Base-by-base conservation (phyloP, 345 rosid species). In the Nasturtium officinale region DNA sequence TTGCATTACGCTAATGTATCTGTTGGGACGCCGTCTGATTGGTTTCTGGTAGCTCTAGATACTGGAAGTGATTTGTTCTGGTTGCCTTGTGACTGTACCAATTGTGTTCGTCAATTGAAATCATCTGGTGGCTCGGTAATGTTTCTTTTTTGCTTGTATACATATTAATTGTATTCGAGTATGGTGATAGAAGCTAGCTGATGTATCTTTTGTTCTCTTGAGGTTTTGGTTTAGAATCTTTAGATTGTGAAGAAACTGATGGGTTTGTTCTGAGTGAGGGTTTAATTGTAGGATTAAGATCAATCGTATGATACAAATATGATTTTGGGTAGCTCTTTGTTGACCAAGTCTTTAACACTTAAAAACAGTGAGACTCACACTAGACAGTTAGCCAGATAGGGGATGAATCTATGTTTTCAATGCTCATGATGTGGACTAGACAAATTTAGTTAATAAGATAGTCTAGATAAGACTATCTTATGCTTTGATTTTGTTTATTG, bases 1-100 rank as follows among this genome's bases (percentile, higher is more conserved):
- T 87, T 95, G 71, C 85, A 95, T 83, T 95, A 90, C 63, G 97
- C 92, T 6, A 86, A 91, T 72, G 90, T 95, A 30, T 74, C 92
- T 0, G 77, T 95, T 21, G 99, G 99, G 75, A 87, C 84, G 38
- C 99, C 97, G 7, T 65, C 83, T 71, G 61, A 80, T 50, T 85
- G 87, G 51, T 95, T 76, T 81, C 60, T 95, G 61, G 99, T 92
- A 57, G 99, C 99, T 28, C 66, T 91, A 40, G 99, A 95, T 77
- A 95, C 97, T 4, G 99, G 99, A 43, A 95, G 98, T 72, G 90
- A 90, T 77, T 82, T 90, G 77, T 92, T 95, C 71, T 95, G 99
- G 99, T 72, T 95, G 68, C 98, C 99, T 9, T 95, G 99, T 43
- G 91, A 95, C 65, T 95, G 98, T 72, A 26, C 32, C 17, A 82